Evolutionary conservation across 2,329 filamentous ascomycete genomes (phyloP), one percentile per base, ranked within the genome.

Genomic region (Lanzia echinophila): DNA sequence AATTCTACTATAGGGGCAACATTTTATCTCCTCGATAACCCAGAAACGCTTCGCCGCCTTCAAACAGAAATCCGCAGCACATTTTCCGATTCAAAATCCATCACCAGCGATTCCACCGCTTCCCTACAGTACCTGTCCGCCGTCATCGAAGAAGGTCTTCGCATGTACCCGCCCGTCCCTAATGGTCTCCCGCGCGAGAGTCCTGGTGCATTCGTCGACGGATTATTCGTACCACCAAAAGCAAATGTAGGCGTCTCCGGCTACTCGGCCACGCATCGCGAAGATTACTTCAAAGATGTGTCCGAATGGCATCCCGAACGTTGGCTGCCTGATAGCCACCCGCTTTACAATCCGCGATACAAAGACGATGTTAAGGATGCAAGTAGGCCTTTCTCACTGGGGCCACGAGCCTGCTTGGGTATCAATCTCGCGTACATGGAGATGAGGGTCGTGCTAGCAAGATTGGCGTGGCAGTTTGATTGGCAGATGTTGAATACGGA

Each of bases 111-210:
- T 19, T 51, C 45, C 11, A 51, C 33, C 24, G 42, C 41, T 8
- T 8, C 47, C 7, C 53, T 51, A 5, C 22, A 31, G 31, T 55
- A 55, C 17, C 41, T 55, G 6, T 12, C 22, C 7, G 53, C 24
- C 2, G 53, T 55, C 8, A 55, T 51, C 28, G 47, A 51, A 50
- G 53, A 54, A 50, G 41, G 41, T n/a, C 41, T 55, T 10, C 47
- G 53, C 15, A 32, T 55, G 32, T 55, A 51, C 24, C 53, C 47
- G 24, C 47, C 46, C 10, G 20, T 45, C 10, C 28, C 51, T 12
- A 28, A 22, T 11, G 51, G 51, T 24, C 51, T 49, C 13, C 51
- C 51, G 2, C 45, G 51, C 6, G 45, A 49, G 8, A 39, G 28
- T 19, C 47, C 53, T 4, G 47, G 53, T 10, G 53, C 53, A 8